Conservation (phyloP, 345 rosid species). For the Aquilaria sinensis region DNA sequence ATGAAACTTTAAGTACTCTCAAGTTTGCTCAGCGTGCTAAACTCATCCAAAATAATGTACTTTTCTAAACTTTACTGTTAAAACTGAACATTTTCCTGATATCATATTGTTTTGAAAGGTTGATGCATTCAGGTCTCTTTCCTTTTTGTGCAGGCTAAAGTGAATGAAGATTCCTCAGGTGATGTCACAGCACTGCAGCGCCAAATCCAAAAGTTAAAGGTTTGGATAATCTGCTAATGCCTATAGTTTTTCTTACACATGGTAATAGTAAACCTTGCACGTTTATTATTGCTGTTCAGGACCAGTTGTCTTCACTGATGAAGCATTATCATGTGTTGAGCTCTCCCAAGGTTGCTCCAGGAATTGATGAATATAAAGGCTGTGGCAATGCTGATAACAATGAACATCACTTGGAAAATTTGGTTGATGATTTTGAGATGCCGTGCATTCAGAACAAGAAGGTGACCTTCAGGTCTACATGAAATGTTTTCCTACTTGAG, state of each 20-base stretch:
- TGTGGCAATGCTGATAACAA: slow-evolving; percentile 18
- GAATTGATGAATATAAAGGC: slow-evolving; percentile 32
- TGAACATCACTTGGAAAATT: slow-evolving; percentile 27
- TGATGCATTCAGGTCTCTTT: slow-evolving; percentile 5
- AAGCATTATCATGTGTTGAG: slow-evolving; percentile 44
- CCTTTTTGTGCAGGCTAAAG: slow-evolving; percentile 57
- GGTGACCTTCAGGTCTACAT: slow-evolving; percentile 25
- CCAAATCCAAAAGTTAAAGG: slow-evolving; percentile 82
- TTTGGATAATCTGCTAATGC: slow-evolving; percentile 9
- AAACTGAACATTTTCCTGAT: neutral
- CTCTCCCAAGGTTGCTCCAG: slow-evolving; percentile 23
- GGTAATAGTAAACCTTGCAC: slow-evolving; percentile 15
- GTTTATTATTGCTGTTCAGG: slow-evolving; percentile 37
- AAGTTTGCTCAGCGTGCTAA: slow-evolving; percentile 98
- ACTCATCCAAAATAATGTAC: slow-evolving; percentile 90
- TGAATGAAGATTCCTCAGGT: slow-evolving; percentile 94
- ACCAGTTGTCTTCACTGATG: slow-evolving; percentile 55
- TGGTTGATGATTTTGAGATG: slow-evolving; percentile 21
- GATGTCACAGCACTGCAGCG: slow-evolving; percentile 74
- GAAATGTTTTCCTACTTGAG: slow-evolving; percentile 10
- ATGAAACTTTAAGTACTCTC: slow-evolving; percentile 90
- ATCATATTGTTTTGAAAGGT: neutral
- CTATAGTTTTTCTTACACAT: slow-evolving; percentile 9
- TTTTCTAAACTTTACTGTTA: slow-evolving; percentile 8
- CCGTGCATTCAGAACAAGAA: slow-evolving; percentile 28